A percentile compares a stretch with the other conserved stretches of the same genome.
These are phyloP conservation scores for Podaxis sp. DNA, from an alignment of 768 basidiomycete species.

Conservation along the genomic window DNA sequence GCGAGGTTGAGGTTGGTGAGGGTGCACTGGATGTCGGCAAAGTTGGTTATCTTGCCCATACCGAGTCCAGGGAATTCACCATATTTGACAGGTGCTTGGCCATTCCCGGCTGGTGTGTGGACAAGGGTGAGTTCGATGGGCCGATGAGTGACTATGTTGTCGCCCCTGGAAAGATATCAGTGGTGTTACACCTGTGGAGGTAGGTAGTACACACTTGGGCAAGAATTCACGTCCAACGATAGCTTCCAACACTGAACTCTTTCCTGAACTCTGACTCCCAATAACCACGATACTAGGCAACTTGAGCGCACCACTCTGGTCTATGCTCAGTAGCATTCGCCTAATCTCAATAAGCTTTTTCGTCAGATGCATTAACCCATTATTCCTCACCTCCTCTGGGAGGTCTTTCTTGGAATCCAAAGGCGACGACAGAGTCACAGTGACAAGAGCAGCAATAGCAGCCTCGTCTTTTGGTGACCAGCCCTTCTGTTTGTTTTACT, in stretches of 20 bases:
- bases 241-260: constrained; percentile 95
- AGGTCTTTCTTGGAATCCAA: constrained; percentile 52
- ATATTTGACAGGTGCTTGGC: constrained; percentile 68
- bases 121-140: constrained; percentile 98
- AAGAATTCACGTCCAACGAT: constrained; percentile 98
- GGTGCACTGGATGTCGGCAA: constrained; percentile 87
- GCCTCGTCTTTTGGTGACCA: constrained; percentile 58
- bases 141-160: constrained; percentile 98
- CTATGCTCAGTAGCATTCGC: constrained; percentile 84
- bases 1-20: constrained; percentile 94
- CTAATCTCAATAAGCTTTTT: constrained; percentile 95
- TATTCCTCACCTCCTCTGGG: constrained; percentile 53
- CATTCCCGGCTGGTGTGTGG: constrained; percentile 72
- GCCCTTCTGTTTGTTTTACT: constrained; percentile 36
- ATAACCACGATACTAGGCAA: constrained; percentile 98
- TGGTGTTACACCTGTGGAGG: background rate
- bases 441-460: constrained; percentile 72
- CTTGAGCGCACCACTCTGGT: constrained; percentile 92
- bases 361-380: constrained; percentile 91
- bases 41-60: constrained; percentile 87
- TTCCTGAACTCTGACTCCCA: constrained; percentile 97
- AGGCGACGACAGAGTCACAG: constrained; percentile 77
- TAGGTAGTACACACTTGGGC: constrained; percentile 74
- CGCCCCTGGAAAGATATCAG: constrained; percentile 59
- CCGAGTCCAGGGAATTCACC: constrained; percentile 94